These are phyloP conservation scores for Triangularia verruculosa DNA, from an alignment of 2,329 filamentous ascomycete species.

Conservation along the genomic window DNA sequence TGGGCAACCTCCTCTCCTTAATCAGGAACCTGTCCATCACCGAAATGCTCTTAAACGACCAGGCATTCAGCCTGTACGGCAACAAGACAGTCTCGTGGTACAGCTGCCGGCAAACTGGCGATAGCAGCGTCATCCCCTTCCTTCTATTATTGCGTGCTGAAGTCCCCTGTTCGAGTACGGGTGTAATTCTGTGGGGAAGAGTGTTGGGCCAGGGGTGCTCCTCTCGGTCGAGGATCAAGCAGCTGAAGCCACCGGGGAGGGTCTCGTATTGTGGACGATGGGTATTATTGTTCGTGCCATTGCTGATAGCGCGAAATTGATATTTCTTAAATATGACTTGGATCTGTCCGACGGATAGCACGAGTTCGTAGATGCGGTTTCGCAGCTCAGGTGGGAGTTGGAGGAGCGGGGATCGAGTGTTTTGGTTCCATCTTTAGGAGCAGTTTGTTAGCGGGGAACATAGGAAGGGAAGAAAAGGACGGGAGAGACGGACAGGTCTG, in stretches of 20 bases:
- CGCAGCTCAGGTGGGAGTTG: conserved; percentile 35
- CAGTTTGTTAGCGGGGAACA: neutral
- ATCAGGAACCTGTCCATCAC: conserved; percentile 37
- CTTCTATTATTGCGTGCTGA: neutral
- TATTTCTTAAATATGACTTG: conserved; percentile 31
- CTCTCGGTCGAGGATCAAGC: conserved; percentile 27
- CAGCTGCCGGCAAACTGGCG: conserved; percentile 36
- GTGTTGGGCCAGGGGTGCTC: conserved; percentile 32
- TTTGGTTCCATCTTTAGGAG: neutral
- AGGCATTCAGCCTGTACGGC: conserved; percentile 35
- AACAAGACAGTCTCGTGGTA: conserved; percentile 37
- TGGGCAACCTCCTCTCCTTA: conserved; percentile 32
- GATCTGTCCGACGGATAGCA: conserved; percentile 35
- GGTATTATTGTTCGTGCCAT: neutral
- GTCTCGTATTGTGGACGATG: conserved; percentile 18
- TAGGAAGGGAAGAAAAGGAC: neutral
- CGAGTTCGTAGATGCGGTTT: conserved; percentile 35
- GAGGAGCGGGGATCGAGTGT: conserved; percentile 31
- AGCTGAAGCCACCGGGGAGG: conserved; percentile 32
- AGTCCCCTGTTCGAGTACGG: neutral
- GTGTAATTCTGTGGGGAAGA: neutral
- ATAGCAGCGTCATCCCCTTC: conserved; percentile 33
- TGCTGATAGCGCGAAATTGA: conserved; percentile 16
- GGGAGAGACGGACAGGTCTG: conserved; percentile 18
- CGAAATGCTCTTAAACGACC: conserved; percentile 33